Base-by-base conservation (phyloP, 345 rosid genomes). In the Erodium maritimum region DNA sequence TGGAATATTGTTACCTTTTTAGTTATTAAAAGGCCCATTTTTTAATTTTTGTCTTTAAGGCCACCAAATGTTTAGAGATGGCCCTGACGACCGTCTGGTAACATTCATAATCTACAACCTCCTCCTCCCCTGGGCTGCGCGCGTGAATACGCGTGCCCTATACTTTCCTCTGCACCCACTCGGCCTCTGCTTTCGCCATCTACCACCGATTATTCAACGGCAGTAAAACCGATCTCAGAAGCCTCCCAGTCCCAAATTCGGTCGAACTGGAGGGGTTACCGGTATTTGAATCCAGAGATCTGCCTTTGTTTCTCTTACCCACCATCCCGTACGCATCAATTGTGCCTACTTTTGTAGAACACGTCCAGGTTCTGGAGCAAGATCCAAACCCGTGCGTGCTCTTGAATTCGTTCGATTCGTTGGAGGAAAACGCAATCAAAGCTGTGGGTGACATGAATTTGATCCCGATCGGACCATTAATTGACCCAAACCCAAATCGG, bases 371-470 rank as follows among this genome's bases (percentile, higher is more conserved):
- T 8, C 62, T 62, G 5, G 67, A 61, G 5, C 10, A 48, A 11
- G 51, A 65, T 17, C 18, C 57, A 2, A 45, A 58, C 29, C 52
- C 56, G 17, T 64, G 71, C 45, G 58, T 78, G 18, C 55, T 78
- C 42, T 25, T 78, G 57, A 77, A 78, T 20, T 61, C 75, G 17
- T 78, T 75, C n/a, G 58, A 74, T 21, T 68, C 70, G 5, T 56
- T 75, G 1, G 82, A 78, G 37, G 53, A 21, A 2, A 61, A 75
- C 11, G 25, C 53, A 5, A 50, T 72, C 12, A 57, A 58, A 9
- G 60, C 56, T 45, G 51, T 75, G 50, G 65, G 55, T n/a, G 24
- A 59, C 8, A 21, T 75, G 5, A 61, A 65, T 51, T 51, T 72
- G 1, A 62, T 75, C 56, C n/a, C 67, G 0, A 61, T 72, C 13